Conservation (phyloP, 495 filamentous ascomycete species). For the Neurospora sp. region DNA sequence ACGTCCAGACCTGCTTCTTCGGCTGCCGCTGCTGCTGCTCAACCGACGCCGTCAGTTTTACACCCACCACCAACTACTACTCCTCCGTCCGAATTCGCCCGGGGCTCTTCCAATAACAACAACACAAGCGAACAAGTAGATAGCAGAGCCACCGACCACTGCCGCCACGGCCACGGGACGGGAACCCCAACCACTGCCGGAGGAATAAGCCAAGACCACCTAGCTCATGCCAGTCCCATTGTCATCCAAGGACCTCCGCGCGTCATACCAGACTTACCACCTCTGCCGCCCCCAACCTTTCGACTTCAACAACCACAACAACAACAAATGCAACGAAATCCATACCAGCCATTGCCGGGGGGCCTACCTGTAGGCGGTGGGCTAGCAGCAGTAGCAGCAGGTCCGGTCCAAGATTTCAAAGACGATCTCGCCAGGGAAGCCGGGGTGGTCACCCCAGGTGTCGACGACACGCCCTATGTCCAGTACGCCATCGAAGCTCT, state of each 20-base stretch:
- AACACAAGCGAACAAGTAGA: not conserved
- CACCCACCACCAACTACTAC: not conserved
- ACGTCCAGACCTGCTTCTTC: not conserved
- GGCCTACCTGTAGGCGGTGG: constrained; percentile 5
- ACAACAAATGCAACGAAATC: not conserved
- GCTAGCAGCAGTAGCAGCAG: constrained; percentile 24
- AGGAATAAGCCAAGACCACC: not conserved
- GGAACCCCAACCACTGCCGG: not conserved
- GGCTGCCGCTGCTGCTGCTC: not conserved
- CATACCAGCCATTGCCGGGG: constrained; percentile 3
- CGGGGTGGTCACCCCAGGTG: constrained; percentile 36
- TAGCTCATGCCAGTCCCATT: not conserved
- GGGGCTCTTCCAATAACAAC: not conserved
- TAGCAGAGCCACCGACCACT: not conserved
- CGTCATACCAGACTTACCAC: not conserved
- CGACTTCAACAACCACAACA: not conserved
- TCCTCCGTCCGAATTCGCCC: not conserved
- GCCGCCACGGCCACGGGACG: not conserved
- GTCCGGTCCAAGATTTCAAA: constrained; percentile 27
- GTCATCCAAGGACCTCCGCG: not conserved
- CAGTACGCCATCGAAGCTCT: constrained; percentile 40
- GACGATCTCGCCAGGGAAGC: constrained; percentile 34
- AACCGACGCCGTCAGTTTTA: not conserved
- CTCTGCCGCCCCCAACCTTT: not conserved
- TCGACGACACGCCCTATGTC: constrained; percentile 38